phyloP scores from a whole-genome alignment of 225 moss, liverwort and hornwort species.

The Polytrichum formosum region DNA sequence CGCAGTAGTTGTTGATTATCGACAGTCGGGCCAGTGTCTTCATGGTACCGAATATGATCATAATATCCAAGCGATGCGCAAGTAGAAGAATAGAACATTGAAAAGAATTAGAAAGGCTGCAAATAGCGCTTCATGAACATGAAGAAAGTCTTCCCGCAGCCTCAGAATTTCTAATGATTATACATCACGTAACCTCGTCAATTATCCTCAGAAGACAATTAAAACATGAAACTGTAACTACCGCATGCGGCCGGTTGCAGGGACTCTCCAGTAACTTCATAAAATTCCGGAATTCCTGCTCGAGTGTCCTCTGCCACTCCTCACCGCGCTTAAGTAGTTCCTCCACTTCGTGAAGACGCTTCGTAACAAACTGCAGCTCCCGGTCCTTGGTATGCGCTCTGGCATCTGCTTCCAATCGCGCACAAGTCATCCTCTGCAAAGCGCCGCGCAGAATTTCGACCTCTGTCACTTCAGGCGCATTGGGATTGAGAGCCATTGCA shows the following conservation, averaged over 20 bases:
- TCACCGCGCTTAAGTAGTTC: constrained; percentile 11
- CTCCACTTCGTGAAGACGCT: not conserved
- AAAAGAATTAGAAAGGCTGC: not conserved
- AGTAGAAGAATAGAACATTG: not conserved
- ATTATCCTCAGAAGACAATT: not conserved
- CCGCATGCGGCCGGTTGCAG: not conserved
- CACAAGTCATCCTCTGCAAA: constrained; percentile 10
- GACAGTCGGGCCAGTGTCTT: not conserved
- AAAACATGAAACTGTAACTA: not conserved
- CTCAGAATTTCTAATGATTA: not conserved
- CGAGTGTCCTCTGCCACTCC: constrained; percentile 5
- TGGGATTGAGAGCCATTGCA: not conserved
- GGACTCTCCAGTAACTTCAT: constrained; percentile 1
- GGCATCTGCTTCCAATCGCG: not conserved
- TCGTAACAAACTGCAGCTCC: constrained; percentile 5
- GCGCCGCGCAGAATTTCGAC: constrained; percentile 8
- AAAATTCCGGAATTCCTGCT: not conserved
- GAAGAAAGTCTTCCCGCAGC: not conserved
- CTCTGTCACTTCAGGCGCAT: constrained; percentile 3
- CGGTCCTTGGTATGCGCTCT: constrained; percentile 1
- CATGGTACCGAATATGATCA: not conserved
- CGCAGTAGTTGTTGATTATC: not conserved
- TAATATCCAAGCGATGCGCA: not conserved
- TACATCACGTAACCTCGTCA: not conserved
- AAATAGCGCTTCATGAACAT: not conserved